These are phyloP conservation scores for Malbranchea zuffiana DNA, from an alignment of 2,329 filamentous ascomycete species.

Conservation along the genomic window DNA sequence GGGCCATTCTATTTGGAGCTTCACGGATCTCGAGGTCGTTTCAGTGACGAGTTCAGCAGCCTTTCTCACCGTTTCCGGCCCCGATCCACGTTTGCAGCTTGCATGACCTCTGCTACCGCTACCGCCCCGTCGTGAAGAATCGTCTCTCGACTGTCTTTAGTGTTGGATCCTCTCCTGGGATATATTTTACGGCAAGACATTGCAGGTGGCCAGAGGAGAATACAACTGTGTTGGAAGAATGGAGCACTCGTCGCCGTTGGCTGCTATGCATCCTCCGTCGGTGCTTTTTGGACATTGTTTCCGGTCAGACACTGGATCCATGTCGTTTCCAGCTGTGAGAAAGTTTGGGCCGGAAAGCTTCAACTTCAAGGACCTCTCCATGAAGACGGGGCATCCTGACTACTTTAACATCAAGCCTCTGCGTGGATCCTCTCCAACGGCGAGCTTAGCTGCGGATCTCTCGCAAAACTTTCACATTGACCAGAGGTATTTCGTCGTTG, in stretches of 20 bases:
- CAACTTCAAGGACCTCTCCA: constrained; percentile 65
- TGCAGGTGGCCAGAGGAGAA: no score
- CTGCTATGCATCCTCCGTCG: constrained; percentile 73
- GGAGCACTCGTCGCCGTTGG: constrained; percentile 89
- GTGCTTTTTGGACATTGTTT: constrained; percentile 54
- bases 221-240: constrained; percentile 40
- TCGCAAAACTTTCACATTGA: constrained; percentile 97
- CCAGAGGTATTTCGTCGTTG: constrained; percentile 55
- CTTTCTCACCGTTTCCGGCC: constrained; percentile 5
- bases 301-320: constrained; percentile 44
- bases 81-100: constrained; percentile 1
- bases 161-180: constrained; percentile 6
- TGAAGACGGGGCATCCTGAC: constrained; percentile 57
- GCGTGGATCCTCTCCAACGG: constrained; percentile 78
- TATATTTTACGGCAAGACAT: no score
- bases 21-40: constrained; percentile 12
- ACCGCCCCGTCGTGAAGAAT: constrained; percentile 4
- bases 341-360: constrained; percentile 54
- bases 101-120: constrained; percentile 1
- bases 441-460: constrained; percentile 82
- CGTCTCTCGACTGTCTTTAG: not conserved
- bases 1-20: constrained; percentile 1
- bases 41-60: not conserved
- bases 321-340: constrained; percentile 43
- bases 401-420: constrained; percentile 74